Evolutionary conservation across 176 grass and related monocot species (phyloP), one percentile per base, ranked within the genome.

Genomic region (Eragrostis curvula): DNA sequence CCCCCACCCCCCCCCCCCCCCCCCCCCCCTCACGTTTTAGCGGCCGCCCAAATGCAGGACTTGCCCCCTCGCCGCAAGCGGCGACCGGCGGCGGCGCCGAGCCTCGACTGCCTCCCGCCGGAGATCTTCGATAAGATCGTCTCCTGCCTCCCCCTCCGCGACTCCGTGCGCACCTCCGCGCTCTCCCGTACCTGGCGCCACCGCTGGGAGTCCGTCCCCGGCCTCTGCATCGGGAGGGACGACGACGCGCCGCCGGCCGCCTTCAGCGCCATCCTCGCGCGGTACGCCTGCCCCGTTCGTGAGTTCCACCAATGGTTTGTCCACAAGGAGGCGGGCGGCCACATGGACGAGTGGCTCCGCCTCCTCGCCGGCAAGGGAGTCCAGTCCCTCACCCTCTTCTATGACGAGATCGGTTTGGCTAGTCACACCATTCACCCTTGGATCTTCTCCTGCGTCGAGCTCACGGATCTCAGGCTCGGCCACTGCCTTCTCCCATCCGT

Each of bases 301-400:
- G 14, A 3, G 8, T 80, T 80, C 63, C 0, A 1, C 63, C 1
- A 24, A 4, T 36, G 32, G 3, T 36, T 36, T 36, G 3, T 36
- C 32, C 3, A 36, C 32, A 36, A 36, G 32, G 7, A 0, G 51
- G 27, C 8, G 13, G 52, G 5, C 47, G 8, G 1, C 0, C 7
- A 5, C 13, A 8, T 13, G 5, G 77, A 69, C 46, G 48, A 20
- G 3, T 80, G 64, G 78, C 3, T 80, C 32, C 21, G 7, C 30
- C 62, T 50, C 61, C 77, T 79, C 62, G 25, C 77, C 77, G 6
- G 12, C 62, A 67, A 79, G 48, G 46, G 41, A 18, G 29, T 79
- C 46, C 61, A 52, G 28, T 4, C 0, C 29, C 46, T 79, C 47
- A 52, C 11, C 20, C 62, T 79, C 46, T 7, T 2, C 30, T 79